Base-by-base conservation (phyloP, 495 filamentous ascomycete species). In the Tuber umbilicatum region DNA sequence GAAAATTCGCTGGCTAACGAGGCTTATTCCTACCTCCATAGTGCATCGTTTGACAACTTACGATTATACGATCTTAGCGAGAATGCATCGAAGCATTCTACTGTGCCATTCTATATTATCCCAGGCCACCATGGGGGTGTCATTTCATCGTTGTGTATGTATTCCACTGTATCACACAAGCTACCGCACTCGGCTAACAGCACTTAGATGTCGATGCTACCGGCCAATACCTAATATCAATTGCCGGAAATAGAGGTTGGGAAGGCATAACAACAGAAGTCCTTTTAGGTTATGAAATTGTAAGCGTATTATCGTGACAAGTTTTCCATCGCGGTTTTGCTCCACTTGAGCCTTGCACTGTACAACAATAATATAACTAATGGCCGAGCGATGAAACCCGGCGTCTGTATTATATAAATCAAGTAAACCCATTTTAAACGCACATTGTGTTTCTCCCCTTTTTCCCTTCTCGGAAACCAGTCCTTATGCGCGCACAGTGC, bases 231-330 rank as follows among this genome's bases (percentile, higher is more conserved):
- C 93, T 99, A 89, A 87, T 99, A 69, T 94, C 92, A 2, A 90
- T 92, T 2, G 93, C 91, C 42, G 95, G 95, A 1, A 97, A 94
- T 76, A 85, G 95, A 71, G 95, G 95, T 3, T 98, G 96, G 96
- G 96, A 98, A 83, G 95, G 95, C n/a, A 89, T 86, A 41, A 90
- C 87, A 40, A 97, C 95, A 2, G 95, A 99, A 85, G 93, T 95
- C 14, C 83, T 97, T 41, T 87, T 99, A 64, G 95, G 95, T 69
- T 99, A 99, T 83, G 95, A 99, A 83, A 97, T 99, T 78, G 87
- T 79, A n/a, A 78, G 88, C 7, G 84, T 89, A 23, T 40, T 71
- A 41, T 68, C 73, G 31, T 71, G 43, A 71, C 23, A 31, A 64
- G 14, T 50, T 31, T 43, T n/a, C 27, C 35, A 41, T 43, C 27